Base-by-base conservation (phyloP, 257 asterid species). In the Salvia splendens region DNA sequence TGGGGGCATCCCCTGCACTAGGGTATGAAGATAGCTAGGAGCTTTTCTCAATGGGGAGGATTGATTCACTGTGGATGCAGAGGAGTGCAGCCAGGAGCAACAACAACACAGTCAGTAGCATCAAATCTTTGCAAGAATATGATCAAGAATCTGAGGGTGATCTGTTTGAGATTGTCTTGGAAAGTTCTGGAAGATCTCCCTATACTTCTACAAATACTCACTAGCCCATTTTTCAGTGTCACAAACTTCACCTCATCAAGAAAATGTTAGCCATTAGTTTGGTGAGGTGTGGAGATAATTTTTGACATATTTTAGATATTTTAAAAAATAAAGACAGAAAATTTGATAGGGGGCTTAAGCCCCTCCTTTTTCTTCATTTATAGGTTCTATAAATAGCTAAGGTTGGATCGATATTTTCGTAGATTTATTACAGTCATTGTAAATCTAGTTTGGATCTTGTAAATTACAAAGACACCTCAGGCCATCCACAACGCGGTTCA, bases 11-110 rank as follows among this genome's bases (percentile, higher is more conserved):
- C 10, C 84, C 96, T 0, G 65, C 80, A 36, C 30, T 89, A 6
- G 91, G 94, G 4, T 82, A 79, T 17, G 98, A 92, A 1, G 98
- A 93, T 20, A 93, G 98, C 72, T 82, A 62, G 65, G 98, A 93
- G 71, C 96, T 93, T 73, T 93, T 93, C 77, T 93, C 98, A 3
- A 93, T 93, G 95, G 97, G 97, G 24, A 81, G 98, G 75, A 86
- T 93, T 35, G 98, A 93, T 66, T 72, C 93, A 0, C 86, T 77
- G 35, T 89, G 97, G 89, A 74, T 81, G 4, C 83, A 82, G 43
- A 64, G 92, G 74, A 85, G 81, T 52, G 81, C 85, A 0, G 75
- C 82, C 7, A 85, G 84, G 76, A 84, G 86, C 73, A 80, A 77
- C 51, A 78, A 72, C 20, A 82, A 82, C 47, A 82, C 84, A 8